These are phyloP conservation scores for Suhomyces anneliseae DNA, from an alignment of 1,139 yeast genomes.

Conservation along the genomic window DNA sequence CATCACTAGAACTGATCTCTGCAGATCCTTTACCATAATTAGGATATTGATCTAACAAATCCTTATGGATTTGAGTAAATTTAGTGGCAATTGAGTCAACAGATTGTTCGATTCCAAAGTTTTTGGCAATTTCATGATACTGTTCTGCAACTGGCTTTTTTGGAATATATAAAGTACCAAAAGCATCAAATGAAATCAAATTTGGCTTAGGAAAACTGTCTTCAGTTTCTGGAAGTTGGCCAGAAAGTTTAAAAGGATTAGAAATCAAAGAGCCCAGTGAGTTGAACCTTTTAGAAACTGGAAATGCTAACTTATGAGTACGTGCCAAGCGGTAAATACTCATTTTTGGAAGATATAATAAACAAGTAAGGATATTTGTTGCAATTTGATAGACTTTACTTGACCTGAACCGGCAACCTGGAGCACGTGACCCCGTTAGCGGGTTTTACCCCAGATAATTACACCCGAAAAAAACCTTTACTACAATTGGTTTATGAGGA, in stretches of 20 bases:
- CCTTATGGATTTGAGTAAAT: constrained; percentile 31
- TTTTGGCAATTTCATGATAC: constrained; percentile 47
- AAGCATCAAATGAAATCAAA: constrained; percentile 64
- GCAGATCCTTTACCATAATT: constrained; percentile 56
- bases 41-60: constrained; percentile 41
- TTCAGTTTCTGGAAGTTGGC: constrained; percentile 29
- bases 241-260: constrained; percentile 25
- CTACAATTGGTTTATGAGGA: no score
- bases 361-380: no score
- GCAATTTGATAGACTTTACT: no score
- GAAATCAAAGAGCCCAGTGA: constrained; percentile 15
- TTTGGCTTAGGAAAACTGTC: constrained; percentile 42
- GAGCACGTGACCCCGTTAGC: no score
- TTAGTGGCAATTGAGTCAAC: constrained; percentile 24
- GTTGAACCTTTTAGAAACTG: background rate
- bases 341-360: background rate
- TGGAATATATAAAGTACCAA: constrained; percentile 64
- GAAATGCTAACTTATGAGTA: background rate
- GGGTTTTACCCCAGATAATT: no score
- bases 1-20: constrained; percentile 27
- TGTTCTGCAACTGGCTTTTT: constrained; percentile 52
- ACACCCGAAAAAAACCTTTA: no score
- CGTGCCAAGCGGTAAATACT: background rate
- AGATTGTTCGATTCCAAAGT: constrained; percentile 43
- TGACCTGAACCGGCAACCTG: no score